Percentiles rank a stretch among this genome's conserved stretches.
phyloP scores from a whole-genome alignment of 2,329 filamentous ascomycete species.

The Didymella glomerata region DNA sequence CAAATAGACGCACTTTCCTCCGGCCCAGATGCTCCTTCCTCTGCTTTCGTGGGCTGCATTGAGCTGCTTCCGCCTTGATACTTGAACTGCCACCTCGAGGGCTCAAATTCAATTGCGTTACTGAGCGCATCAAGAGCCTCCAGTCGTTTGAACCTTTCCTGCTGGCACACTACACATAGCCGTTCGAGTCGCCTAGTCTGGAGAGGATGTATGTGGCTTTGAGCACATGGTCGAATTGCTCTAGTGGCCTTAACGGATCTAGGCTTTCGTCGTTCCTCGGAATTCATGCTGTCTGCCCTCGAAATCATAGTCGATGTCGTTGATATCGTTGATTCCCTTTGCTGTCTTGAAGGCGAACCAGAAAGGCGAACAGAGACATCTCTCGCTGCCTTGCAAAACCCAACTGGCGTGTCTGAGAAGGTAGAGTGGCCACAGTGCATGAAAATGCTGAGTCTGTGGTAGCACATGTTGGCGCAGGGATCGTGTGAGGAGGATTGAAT shows the following conservation, averaged over 20 bases:
- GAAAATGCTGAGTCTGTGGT: slow-evolving; percentile 55
- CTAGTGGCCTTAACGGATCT: neutral
- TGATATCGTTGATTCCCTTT: slow-evolving; percentile 8
- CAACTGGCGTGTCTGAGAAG: slow-evolving; percentile 45
- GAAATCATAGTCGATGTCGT: neutral
- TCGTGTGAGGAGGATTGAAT: neutral
- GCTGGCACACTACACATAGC: slow-evolving; percentile 20
- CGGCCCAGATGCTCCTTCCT: neutral
- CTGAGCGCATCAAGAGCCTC: slow-evolving; percentile 1
- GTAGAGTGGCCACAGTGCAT: slow-evolving; percentile 54
- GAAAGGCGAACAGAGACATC: slow-evolving; percentile 22
- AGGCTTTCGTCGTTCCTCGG: neutral
- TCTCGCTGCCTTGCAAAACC: slow-evolving; percentile 42
- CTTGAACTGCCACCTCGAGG: slow-evolving; percentile 22
- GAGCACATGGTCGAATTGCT: slow-evolving; percentile 8
- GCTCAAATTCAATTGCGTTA: slow-evolving; percentile 8
- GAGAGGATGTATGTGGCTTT: slow-evolving; percentile 23
- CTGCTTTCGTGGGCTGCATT: neutral
- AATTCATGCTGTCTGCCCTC: slow-evolving; percentile 8
- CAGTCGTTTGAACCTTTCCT: slow-evolving; percentile 11
- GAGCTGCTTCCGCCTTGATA: slow-evolving; percentile 6
- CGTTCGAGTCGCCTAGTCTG: slow-evolving; percentile 23
- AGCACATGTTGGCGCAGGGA: slow-evolving; percentile 49
- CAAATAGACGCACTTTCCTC: neutral
- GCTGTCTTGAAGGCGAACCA: slow-evolving; percentile 18